These are phyloP conservation scores for Dactylellina drechsleri DNA, from an alignment of 2,329 filamentous ascomycete species.

Conservation along the genomic window DNA sequence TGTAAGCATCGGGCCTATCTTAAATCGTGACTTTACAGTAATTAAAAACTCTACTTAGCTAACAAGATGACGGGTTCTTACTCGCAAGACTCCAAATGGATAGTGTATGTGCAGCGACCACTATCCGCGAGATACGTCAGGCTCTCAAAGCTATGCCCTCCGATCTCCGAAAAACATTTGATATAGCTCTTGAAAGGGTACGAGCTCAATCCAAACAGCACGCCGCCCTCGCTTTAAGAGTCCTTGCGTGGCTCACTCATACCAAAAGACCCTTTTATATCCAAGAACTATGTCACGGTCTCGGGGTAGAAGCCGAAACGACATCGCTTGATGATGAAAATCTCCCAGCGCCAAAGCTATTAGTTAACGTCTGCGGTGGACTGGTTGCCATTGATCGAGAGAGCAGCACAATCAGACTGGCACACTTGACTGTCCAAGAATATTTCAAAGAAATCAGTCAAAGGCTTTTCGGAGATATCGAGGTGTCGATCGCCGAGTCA, in stretches of 20 bases:
- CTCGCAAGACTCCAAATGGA: conserved; percentile 40
- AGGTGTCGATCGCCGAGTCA: conserved; percentile 33
- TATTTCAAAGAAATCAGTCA: conserved; percentile 33
- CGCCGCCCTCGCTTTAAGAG: conserved; percentile 27
- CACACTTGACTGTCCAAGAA: conserved; percentile 37
- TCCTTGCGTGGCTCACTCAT: conserved; percentile 38
- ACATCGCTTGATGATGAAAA: conserved; percentile 30
- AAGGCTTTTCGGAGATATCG: conserved; percentile 21
- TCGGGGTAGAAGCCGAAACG: conserved; percentile 36
- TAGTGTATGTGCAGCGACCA: conserved; percentile 34
- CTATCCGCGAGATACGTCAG: conserved; percentile 35
- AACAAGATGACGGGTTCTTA: conserved; percentile 11
- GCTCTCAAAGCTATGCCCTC: conserved; percentile 44
- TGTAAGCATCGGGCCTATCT: conserved; percentile 15
- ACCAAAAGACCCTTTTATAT: conserved; percentile 26
- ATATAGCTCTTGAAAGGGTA: conserved; percentile 32
- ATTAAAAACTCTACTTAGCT: neutral
- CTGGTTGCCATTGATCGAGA: conserved; percentile 36
- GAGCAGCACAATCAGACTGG: conserved; percentile 30
- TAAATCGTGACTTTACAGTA: too few species aligned
- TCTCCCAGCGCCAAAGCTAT: conserved; percentile 31
- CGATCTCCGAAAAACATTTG: conserved; percentile 43
- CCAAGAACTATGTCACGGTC: conserved; percentile 32
- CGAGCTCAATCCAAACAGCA: conserved; percentile 37
- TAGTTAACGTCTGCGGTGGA: conserved; percentile 43